phyloP scores from a whole-genome alignment of 2,329 filamentous ascomycete species.

The Trichoderma aggressivum region DNA sequence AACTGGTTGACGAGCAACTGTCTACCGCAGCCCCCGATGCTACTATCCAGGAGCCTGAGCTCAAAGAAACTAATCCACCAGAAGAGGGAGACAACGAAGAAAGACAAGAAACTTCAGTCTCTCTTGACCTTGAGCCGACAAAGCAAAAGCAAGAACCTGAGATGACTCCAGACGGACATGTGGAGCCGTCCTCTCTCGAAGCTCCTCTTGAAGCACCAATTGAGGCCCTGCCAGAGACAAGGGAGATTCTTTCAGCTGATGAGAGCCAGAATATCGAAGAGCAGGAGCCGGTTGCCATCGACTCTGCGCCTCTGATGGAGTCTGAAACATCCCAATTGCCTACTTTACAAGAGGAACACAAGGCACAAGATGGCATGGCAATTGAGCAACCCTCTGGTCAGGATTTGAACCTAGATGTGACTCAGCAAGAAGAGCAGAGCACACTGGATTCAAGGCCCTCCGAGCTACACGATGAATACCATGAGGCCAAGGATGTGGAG shows the following conservation, averaged over 20 bases:
- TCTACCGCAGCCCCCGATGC: neutral
- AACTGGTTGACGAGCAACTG: neutral
- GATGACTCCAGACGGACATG: neutral
- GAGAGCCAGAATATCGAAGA: neutral
- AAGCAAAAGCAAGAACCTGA: slow-evolving; percentile 27
- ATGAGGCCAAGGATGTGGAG: slow-evolving; percentile 34
- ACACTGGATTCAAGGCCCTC: slow-evolving; percentile 29
- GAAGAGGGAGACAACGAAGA: slow-evolving; percentile 35
- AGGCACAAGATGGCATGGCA: slow-evolving; percentile 21
- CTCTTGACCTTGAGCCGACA: neutral
- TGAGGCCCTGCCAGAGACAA: neutral
- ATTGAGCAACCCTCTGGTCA: slow-evolving; percentile 24
- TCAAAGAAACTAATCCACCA: neutral
- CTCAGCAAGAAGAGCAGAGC: slow-evolving; percentile 31
- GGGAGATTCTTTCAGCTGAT: neutral
- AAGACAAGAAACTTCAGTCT: slow-evolving; percentile 29
- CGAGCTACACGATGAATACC: slow-evolving; percentile 25
- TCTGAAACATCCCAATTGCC: neutral
- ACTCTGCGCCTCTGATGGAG: neutral
- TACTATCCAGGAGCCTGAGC: slow-evolving; percentile 7
- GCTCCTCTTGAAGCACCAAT: neutral
- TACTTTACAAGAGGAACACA: slow-evolving; percentile 13
- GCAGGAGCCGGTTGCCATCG: neutral
- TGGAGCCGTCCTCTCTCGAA: neutral
- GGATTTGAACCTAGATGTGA: slow-evolving; percentile 26